Conservation (phyloP, 495 filamentous ascomycete genomes). For the Lindgomyces ingoldianus region DNA sequence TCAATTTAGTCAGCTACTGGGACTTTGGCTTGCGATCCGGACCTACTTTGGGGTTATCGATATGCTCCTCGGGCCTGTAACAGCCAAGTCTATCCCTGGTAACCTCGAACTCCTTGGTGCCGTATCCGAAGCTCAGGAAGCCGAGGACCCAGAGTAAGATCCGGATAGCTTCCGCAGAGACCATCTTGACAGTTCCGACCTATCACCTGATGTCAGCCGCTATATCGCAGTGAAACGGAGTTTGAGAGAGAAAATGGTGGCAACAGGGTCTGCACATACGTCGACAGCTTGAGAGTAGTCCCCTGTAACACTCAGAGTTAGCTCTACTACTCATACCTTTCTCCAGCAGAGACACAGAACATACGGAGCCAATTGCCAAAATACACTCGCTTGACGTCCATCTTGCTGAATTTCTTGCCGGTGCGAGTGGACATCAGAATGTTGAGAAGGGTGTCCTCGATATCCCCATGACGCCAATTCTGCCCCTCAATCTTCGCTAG, state of each 20-base stretch:
- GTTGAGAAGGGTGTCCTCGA: conserved; percentile 82
- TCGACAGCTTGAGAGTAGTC: conserved; percentile 70
- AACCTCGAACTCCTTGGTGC: conserved; percentile 89
- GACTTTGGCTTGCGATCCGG: background rate
- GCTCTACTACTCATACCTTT: conserved; percentile 44
- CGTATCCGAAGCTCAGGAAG: conserved; percentile 74
- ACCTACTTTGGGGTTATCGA: conserved; percentile 68
- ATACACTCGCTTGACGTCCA: conserved; percentile 77
- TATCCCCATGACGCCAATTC: conserved; percentile 96
- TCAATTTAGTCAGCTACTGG: background rate
- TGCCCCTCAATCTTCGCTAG: conserved; percentile 76
- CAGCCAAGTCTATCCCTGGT: conserved; percentile 83
- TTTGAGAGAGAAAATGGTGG: background rate
- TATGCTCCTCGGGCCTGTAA: conserved; percentile 61
- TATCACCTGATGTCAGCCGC: conserved; percentile 1
- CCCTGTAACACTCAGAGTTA: conserved; percentile 41
- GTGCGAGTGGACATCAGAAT: conserved; percentile 75
- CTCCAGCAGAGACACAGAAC: background rate
- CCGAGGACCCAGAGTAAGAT: conserved; percentile 72
- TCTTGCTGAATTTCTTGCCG: conserved; percentile 82
- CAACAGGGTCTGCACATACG: conserved; percentile 47
- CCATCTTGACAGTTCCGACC: conserved; percentile 80
- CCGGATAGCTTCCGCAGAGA: conserved; percentile 84
- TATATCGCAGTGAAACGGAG: background rate
- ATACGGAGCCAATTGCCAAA: conserved; percentile 88